These are phyloP conservation scores for Sporothrix phasma DNA, from an alignment of 2,329 filamentous ascomycete genomes.

Conservation along the genomic window DNA sequence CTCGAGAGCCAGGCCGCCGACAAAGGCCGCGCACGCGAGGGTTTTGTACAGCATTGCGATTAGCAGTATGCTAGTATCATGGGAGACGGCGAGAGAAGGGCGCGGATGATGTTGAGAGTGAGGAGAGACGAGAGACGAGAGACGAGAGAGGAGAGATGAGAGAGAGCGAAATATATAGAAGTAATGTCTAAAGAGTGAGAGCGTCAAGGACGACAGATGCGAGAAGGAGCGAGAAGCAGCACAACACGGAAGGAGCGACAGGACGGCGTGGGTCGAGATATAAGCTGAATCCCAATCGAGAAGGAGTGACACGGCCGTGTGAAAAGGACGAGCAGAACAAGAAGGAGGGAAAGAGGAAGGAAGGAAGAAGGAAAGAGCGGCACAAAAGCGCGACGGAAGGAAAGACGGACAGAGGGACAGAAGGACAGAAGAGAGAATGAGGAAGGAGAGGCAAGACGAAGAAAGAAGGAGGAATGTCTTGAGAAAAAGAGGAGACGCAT, in stretches of 20 bases:
- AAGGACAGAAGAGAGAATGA: background rate
- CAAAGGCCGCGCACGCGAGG: slow-evolving; percentile 10
- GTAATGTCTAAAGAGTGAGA: no score
- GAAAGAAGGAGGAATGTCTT: background rate
- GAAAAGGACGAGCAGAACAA: background rate
- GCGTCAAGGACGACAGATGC: no score
- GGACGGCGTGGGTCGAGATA: background rate
- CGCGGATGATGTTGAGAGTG: background rate
- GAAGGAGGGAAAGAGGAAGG: background rate
- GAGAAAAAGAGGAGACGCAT: background rate
- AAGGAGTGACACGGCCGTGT: background rate
- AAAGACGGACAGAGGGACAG: background rate
- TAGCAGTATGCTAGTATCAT: background rate
- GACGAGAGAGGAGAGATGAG: background rate
- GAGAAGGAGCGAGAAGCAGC: background rate
- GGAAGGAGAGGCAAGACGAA: background rate
- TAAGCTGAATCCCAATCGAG: background rate
- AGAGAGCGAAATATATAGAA: background rate
- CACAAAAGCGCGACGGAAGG: background rate
- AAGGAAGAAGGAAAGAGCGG: no score
- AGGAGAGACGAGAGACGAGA: background rate
- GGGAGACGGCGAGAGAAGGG: background rate
- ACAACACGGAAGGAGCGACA: background rate
- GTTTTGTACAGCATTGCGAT: slow-evolving; percentile 15
- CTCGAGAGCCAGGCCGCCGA: slow-evolving; percentile 15